phyloP scores from a whole-genome alignment of 2,329 filamentous ascomycete genomes.

The Gaeumannomyces sp. region DNA sequence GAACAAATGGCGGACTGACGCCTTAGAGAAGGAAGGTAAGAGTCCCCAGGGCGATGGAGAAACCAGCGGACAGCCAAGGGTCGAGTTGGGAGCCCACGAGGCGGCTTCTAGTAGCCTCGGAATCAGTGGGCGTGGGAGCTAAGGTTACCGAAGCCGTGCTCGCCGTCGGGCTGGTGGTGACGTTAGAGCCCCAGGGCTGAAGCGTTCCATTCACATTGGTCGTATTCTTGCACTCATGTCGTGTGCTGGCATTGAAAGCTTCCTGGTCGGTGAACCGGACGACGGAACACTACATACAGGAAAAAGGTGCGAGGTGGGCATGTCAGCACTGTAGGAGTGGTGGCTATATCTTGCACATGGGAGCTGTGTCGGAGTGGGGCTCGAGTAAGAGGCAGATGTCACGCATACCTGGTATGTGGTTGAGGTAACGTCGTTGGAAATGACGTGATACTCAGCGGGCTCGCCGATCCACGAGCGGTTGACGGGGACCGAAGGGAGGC shows the following conservation, averaged over 20 bases:
- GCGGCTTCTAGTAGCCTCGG: background rate
- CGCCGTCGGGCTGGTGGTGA: conserved; percentile 6
- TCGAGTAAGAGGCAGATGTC: background rate
- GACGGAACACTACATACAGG: conserved; percentile 1
- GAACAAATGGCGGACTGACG: background rate
- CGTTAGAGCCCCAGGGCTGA: conserved; percentile 6
- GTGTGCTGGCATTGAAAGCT: background rate
- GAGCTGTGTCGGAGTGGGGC: background rate
- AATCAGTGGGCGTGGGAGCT: background rate
- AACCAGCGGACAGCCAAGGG: conserved; percentile 2
- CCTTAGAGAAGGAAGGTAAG: background rate
- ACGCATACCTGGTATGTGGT: conserved; percentile 8
- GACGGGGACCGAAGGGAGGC: conserved; percentile 5
- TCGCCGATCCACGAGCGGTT: conserved; percentile 5
- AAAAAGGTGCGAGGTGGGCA: background rate
- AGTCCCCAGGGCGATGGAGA: background rate
- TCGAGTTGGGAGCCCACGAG: background rate
- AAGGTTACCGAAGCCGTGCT: background rate
- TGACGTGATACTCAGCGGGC: conserved; percentile 9
- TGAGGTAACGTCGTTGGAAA: conserved; percentile 3
- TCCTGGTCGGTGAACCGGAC: conserved; percentile 4
- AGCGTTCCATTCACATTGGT: conserved; percentile 6
- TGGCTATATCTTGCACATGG: background rate
- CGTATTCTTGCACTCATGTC: conserved; percentile 5
- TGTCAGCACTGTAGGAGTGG: background rate